phyloP scores from a whole-genome alignment of 306 rosid species.

The Lathyrus oleraceus region DNA sequence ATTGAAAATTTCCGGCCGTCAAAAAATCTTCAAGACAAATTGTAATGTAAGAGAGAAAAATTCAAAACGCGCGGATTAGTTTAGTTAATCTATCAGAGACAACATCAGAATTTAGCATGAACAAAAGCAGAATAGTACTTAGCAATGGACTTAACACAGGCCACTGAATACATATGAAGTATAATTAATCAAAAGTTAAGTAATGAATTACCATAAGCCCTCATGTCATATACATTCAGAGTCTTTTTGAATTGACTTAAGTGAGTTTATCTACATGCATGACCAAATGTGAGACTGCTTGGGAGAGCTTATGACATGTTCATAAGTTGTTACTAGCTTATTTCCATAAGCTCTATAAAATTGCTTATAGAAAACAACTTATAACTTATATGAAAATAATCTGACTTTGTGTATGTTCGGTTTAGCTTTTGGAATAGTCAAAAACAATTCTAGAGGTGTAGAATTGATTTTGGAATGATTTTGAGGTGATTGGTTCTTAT shows the following conservation, averaged over 20 bases:
- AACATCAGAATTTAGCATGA: conserved; percentile 7
- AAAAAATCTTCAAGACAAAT: neutral
- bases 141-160: neutral
- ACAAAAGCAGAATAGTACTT: neutral
- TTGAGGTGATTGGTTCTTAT: too few species aligned
- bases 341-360: neutral
- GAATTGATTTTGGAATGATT: too few species aligned
- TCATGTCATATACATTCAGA: neutral
- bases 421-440: too few species aligned
- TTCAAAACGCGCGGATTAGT: neutral
- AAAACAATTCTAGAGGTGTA: too few species aligned
- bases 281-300: neutral
- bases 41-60: neutral
- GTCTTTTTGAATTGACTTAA: neutral
- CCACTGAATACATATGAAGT: neutral
- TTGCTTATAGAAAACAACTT: neutral
- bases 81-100: neutral
- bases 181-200: neutral
- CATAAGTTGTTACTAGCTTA: neutral
- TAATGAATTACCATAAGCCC: neutral
- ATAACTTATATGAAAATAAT: too few species aligned
- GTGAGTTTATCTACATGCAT: neutral
- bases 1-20: conserved; percentile 12
- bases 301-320: neutral
- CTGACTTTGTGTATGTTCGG: too few species aligned